Evolutionary conservation across 768 basidiomycete species (phyloP), one percentile per base, ranked within the genome.

Genomic region (Agrocybe pediades): DNA sequence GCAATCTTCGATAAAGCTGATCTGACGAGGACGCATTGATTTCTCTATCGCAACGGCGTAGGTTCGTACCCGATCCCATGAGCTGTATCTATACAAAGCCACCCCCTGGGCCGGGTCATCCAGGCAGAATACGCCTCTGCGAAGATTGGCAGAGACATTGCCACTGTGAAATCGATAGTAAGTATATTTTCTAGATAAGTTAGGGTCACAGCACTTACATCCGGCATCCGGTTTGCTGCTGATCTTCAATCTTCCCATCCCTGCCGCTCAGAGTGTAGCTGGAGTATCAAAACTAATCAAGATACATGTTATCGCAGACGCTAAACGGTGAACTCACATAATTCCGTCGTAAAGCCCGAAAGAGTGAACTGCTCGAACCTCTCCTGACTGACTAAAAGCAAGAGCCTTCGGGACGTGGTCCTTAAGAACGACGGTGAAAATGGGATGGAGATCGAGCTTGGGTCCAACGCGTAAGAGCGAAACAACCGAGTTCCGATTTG

Each of bases 401-500:
- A 49, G n/a, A 2, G 30, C 48, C 20, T 49, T 49, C 1, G 48
- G 48, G 6, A 49, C 25, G 33, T 49, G 48, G 33, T 49, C 27
- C 25, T 49, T 49, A 24, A 49, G 9, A 8, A 49, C 48, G 23
- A 49, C 19, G 6, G 48, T 36, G 20, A 49, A 49, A 13, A 49
- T 19, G 5, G 30, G 33, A 19, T 49, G 48, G n/a, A 49, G 48
- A 13, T 49, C 48, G 21, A 49, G 5, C 33, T 39, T 49, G 8
- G 48, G 33, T 2, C 48, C 48, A 19, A 49, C 30, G 20, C 33
- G 30, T 19, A 49, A 49, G 2, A 49, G 13, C 16, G 19, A 26
- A n/a, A 49, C 33, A 19, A 49, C 30, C 5, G 48, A 49, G 48
- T 49, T 39, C 15, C 48, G 29, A 49, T 49, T 49, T 6, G 30